Base-by-base conservation (phyloP, 2,329 filamentous ascomycete genomes). In the Pseudogymnoascus sp. region DNA sequence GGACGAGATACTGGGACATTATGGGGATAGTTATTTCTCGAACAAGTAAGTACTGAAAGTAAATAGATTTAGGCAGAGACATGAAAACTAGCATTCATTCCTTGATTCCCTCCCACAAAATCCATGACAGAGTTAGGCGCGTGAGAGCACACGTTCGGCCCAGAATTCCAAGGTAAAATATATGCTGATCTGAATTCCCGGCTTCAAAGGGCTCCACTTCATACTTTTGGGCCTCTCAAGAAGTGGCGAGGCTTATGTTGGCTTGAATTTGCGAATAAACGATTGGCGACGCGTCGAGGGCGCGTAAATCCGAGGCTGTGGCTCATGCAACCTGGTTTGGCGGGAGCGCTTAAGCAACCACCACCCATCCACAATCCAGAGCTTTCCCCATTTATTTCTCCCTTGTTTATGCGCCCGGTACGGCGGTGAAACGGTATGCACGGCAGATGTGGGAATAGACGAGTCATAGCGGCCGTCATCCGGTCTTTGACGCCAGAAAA, bases 301-400 rank as follows among this genome's bases (percentile, higher is more conserved):
- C 48, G 48, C 48, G 48, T 33, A 55, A 55, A 7, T 9, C 48
- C 48, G 15, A 33, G 48, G 48, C 15, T 55, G 29, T 55, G 48
- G 48, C 27, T 55, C 29, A 55, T 55, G 48, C 48, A 33, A 12
- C 48, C 48, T 33, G 15, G n/a, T 21, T 55, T 18, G 10, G 5
- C 25, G 48, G 29, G 15, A 55, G 48, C 48, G 48, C 48, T 55
- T 55, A 55, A 55, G 10, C 48, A 55, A 55, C 48, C 29, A 55
- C n/a, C 48, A 21, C 29, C 45, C 48, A 7, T 33, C 48, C 48
- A 55, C 29, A 35, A 55, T 12, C 29, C 29, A 21, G 48, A 21
- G 9, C 27, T 55, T 21, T 35, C n/a, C 9, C 48, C 48, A 21
- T 55, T 31, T 55, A 55, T 33, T 55, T 29, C 2, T 21, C 12